phyloP scores from a whole-genome alignment of 805 yeast genomes.

The Phaffomyces thermotolerans region DNA sequence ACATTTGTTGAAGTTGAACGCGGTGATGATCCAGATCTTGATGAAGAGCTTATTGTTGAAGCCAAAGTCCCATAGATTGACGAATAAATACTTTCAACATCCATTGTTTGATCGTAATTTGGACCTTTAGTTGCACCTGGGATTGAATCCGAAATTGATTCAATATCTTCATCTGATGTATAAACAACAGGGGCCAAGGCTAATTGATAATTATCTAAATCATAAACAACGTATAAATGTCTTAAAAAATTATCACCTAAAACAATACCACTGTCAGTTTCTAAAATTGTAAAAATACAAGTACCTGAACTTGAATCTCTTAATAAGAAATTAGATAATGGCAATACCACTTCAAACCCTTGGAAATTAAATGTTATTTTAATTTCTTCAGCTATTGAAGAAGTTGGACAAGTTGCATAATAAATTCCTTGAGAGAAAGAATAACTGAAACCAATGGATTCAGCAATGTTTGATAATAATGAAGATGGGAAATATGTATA shows the following conservation, averaged over 20 bases:
- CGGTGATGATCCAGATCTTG: no score
- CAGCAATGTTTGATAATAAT: slow-evolving; percentile 29
- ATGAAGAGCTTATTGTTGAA: no score
- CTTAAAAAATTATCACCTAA: slow-evolving; percentile 50
- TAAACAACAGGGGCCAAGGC: slow-evolving; percentile 41
- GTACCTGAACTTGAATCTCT: slow-evolving; percentile 18
- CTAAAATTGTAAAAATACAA: slow-evolving; percentile 40
- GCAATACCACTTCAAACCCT: slow-evolving; percentile 46
- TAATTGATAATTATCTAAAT: slow-evolving; percentile 38
- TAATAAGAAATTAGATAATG: slow-evolving; percentile 31
- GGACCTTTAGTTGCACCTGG: slow-evolving; percentile 33
- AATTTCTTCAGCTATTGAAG: slow-evolving; percentile 8
- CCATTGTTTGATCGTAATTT: slow-evolving; percentile 2
- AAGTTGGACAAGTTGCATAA: slow-evolving; percentile 34
- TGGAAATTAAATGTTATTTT: slow-evolving; percentile 37
- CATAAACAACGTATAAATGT: slow-evolving; percentile 48
- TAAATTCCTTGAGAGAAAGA: slow-evolving; percentile 37
- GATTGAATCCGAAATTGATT: slow-evolving; percentile 35
- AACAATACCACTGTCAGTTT: slow-evolving; percentile 27
- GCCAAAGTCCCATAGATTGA: background rate
- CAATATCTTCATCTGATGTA: slow-evolving; percentile 33
- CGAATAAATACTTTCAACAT: slow-evolving; percentile 3
- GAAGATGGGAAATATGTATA: slow-evolving; percentile 36
- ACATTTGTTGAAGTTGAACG: no score
- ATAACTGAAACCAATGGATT: slow-evolving; percentile 36